Conservation (phyloP, 768 basidiomycete genomes). For the Dendrothele bispora region DNA sequence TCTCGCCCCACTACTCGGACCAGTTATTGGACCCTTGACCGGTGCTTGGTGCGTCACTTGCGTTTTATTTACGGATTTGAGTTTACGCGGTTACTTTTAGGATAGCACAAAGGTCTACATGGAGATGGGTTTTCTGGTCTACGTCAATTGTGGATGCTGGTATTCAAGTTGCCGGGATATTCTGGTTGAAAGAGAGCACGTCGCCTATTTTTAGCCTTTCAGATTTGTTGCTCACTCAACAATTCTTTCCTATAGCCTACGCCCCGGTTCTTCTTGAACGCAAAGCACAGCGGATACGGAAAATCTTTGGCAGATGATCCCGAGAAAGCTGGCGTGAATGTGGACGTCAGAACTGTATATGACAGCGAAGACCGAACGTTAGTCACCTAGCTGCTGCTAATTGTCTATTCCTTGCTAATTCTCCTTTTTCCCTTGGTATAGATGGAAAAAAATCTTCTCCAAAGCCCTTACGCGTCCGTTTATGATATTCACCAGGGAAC, state of each 20-base stretch:
- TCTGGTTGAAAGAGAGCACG: constrained; percentile 65
- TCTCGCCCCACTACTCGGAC: constrained; percentile 63
- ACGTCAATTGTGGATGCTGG: constrained; percentile 54
- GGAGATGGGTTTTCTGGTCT: too few species aligned
- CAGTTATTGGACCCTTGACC: constrained; percentile 60
- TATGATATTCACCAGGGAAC: constrained; percentile 54
- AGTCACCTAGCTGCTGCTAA: not conserved
- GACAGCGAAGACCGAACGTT: constrained; percentile 23
- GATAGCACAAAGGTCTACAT: too few species aligned
- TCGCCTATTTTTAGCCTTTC: constrained; percentile 26
- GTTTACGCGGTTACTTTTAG: constrained; percentile 21
- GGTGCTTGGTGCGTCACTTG: constrained; percentile 64
- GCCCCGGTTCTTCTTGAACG: constrained; percentile 45
- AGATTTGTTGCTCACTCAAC: constrained; percentile 10
- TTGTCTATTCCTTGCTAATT: not conserved
- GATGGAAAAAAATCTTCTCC: constrained; percentile 50
- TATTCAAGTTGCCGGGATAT: constrained; percentile 54
- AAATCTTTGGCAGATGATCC: constrained; percentile 35
- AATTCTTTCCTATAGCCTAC: constrained; percentile 36
- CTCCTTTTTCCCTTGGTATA: too few species aligned
- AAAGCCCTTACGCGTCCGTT: constrained; percentile 67
- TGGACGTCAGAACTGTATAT: constrained; percentile 46
- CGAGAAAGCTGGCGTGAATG: constrained; percentile 38
- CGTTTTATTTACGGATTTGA: not conserved
- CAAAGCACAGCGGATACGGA: constrained; percentile 49